phyloP scores from a whole-genome alignment of 345 rosid species.

The Stellera chamaejasme region DNA sequence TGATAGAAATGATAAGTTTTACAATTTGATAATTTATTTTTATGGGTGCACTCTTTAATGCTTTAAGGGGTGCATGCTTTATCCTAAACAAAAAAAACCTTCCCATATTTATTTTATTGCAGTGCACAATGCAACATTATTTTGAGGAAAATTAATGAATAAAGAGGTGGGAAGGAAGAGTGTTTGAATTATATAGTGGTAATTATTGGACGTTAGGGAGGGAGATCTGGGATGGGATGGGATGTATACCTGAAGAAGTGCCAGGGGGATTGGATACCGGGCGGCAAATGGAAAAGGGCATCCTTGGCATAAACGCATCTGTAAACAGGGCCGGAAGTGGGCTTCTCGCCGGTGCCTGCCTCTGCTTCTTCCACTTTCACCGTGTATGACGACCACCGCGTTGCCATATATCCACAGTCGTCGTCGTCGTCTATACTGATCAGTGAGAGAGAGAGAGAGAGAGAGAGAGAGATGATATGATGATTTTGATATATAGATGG shows the following conservation, averaged over 20 bases:
- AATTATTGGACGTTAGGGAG: too few species aligned
- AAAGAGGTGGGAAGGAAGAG: too few species aligned
- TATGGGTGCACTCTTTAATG: too few species aligned
- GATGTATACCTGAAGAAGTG: conserved; percentile 56
- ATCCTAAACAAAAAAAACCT: too few species aligned
- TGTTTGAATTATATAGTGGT: too few species aligned
- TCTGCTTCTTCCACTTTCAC: conserved; percentile 70
- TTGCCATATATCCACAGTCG: conserved; percentile 1
- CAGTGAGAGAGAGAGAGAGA: too few species aligned
- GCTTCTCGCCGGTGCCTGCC: conserved; percentile 34
- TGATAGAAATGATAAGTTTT: too few species aligned
- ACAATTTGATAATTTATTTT: too few species aligned
- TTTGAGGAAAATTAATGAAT: background rate
- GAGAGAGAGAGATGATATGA: background rate
- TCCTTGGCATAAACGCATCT: conserved; percentile 73
- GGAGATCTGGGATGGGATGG: background rate
- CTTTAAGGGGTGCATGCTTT: too few species aligned
- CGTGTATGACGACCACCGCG: conserved; percentile 36
- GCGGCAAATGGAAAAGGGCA: conserved; percentile 57
- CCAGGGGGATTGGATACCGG: conserved; percentile 73
- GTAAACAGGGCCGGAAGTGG: conserved; percentile 79
- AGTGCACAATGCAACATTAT: background rate
- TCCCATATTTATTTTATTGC: too few species aligned
- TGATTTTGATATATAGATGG: background rate
- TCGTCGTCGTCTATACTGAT: too few species aligned